phyloP scores from a whole-genome alignment of 78 protist genomes.

The Cavenderia fasciculata region DNA sequence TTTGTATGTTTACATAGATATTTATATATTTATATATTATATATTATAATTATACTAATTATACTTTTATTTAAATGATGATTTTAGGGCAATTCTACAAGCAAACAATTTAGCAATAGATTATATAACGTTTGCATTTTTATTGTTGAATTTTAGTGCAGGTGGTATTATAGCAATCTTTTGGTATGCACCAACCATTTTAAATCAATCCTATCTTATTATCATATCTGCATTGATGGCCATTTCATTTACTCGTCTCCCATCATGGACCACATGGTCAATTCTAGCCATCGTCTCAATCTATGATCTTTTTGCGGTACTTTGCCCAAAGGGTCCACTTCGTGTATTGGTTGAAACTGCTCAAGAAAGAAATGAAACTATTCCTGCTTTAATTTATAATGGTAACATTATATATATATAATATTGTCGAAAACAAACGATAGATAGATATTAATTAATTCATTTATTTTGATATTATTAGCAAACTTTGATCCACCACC shows the following conservation, averaged over 20 bases:
- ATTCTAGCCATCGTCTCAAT: slow-evolving; percentile 90
- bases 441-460: neutral
- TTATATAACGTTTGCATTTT: slow-evolving; percentile 75
- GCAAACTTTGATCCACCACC: slow-evolving; percentile 1
- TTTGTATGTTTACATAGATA: slow-evolving; percentile 18
- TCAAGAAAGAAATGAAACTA: slow-evolving; percentile 92
- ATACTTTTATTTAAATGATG: neutral
- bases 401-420: no score
- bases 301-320: slow-evolving; percentile 93
- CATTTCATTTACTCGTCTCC: slow-evolving; percentile 85
- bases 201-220: slow-evolving; percentile 61
- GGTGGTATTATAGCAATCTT: slow-evolving; percentile 91
- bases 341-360: slow-evolving; percentile 92
- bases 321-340: slow-evolving; percentile 96
- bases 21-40: neutral
- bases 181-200: slow-evolving; percentile 78
- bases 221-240: slow-evolving; percentile 75
- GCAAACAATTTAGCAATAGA: slow-evolving; percentile 70
- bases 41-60: neutral
- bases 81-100: slow-evolving; percentile 20
- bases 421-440: no score
- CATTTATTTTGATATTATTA: neutral
- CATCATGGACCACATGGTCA: slow-evolving; percentile 97
- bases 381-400: slow-evolving; percentile 95
- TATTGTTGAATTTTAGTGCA: slow-evolving; percentile 90